These are phyloP conservation scores for Malus hybrid DNA, from an alignment of 331 rosid species.

Conservation along the genomic window DNA sequence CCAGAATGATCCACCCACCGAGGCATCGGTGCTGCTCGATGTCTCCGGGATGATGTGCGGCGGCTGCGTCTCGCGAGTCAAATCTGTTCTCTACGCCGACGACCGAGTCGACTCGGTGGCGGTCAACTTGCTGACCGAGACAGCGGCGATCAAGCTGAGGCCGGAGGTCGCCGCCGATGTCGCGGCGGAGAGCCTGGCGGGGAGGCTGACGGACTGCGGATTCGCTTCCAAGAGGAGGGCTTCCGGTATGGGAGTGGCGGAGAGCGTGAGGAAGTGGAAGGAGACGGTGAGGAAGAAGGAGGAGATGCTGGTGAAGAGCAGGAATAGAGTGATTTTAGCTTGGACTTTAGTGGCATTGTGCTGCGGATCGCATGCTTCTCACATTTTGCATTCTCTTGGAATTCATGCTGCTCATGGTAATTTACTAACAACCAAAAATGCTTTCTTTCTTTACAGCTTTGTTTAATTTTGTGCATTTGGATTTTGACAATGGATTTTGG, in stretches of 20 bases:
- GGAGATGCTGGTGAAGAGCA: slow-evolving; percentile 53
- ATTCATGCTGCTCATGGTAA: slow-evolving; percentile 82
- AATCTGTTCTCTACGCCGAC: slow-evolving; percentile 60
- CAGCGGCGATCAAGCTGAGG: slow-evolving; percentile 80
- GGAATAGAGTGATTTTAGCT: slow-evolving; percentile 80
- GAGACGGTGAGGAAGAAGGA: slow-evolving; percentile 75
- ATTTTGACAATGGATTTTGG: neutral
- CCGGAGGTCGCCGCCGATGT: slow-evolving; percentile 20
- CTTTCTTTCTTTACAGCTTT: neutral
- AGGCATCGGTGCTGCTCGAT: slow-evolving; percentile 62
- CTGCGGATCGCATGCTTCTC: slow-evolving; percentile 93
- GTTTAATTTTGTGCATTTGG: neutral
- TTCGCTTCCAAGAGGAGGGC: slow-evolving; percentile 64
- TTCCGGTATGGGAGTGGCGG: slow-evolving; percentile 71
- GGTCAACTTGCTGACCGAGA: slow-evolving; percentile 94
- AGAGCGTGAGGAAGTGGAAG: slow-evolving; percentile 91
- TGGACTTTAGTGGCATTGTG: slow-evolving; percentile 96
- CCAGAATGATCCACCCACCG: slow-evolving; percentile 17
- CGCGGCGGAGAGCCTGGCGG: slow-evolving; percentile 67
- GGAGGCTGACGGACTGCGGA: slow-evolving; percentile 75
- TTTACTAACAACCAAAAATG: neutral
- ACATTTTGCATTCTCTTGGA: slow-evolving; percentile 81
- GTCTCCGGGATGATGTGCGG: slow-evolving; percentile 98
- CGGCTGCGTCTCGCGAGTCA: slow-evolving; percentile 85
- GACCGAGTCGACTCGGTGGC: slow-evolving; percentile 83